A percentile compares a stretch with the other conserved stretches of the same genome.
phyloP scores from a whole-genome alignment of 1,284 basidiomycete genomes.

The Earliella scabrosa region DNA sequence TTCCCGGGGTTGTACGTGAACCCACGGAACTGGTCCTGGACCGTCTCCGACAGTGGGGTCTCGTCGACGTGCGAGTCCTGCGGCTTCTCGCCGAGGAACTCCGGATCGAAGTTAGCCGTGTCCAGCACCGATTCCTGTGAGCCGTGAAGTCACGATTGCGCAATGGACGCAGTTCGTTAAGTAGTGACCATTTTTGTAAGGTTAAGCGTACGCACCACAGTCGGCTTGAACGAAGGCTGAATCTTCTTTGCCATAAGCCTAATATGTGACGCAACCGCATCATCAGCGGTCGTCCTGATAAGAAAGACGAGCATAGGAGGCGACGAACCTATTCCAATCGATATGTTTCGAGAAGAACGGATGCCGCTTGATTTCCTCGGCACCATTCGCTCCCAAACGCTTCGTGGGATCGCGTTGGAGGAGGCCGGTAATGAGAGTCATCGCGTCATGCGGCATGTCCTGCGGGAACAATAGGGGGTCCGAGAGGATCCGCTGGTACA shows the following conservation, averaged over 20 bases:
- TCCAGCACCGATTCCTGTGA: slow-evolving; percentile 78
- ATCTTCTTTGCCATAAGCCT: slow-evolving; percentile 94
- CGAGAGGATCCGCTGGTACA: slow-evolving; percentile 96
- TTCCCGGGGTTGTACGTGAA: slow-evolving; percentile 86
- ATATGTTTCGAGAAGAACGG: slow-evolving; percentile 96
- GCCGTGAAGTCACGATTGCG: neutral
- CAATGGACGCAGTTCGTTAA: no score
- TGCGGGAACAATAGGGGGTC: slow-evolving; percentile 95
- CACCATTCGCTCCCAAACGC: slow-evolving; percentile 90
- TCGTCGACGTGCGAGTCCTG: slow-evolving; percentile 95
- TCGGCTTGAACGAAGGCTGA: slow-evolving; percentile 97
- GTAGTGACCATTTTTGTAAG: no score
- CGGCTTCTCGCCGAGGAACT: slow-evolving; percentile 92
- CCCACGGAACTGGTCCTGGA: slow-evolving; percentile 92
- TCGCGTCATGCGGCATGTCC: slow-evolving; percentile 89
- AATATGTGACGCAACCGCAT: slow-evolving; percentile 8
- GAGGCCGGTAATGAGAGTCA: slow-evolving; percentile 86
- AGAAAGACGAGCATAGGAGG: neutral
- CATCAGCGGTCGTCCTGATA: slow-evolving; percentile 1
- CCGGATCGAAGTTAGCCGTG: slow-evolving; percentile 92
- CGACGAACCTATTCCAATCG: slow-evolving; percentile 78
- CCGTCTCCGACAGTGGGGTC: slow-evolving; percentile 90
- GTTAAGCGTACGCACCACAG: slow-evolving; percentile 69
- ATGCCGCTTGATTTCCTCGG: slow-evolving; percentile 96
- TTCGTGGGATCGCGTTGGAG: slow-evolving; percentile 88